Evolutionary conservation across 495 filamentous ascomycete species (phyloP), one percentile per base, ranked within the genome.

Genomic region (Lasiosphaeria miniovina): DNA sequence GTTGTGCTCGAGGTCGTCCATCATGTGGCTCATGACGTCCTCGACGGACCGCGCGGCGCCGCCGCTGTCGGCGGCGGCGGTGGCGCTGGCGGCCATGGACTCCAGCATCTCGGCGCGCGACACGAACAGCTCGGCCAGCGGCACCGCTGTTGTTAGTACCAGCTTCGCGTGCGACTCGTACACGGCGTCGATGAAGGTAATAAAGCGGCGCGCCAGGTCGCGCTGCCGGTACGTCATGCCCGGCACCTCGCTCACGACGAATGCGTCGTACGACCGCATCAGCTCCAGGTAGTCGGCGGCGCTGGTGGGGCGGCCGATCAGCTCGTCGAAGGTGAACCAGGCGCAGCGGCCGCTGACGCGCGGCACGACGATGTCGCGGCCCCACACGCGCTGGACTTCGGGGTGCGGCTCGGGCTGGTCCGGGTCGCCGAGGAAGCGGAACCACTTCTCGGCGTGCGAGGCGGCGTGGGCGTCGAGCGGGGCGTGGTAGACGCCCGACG

Each of bases 281-380:
- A 98, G 79, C 74, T 98, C 94, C 12, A 98, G 77, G 70, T 96
- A 98, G 77, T 98, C 94, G 12, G 95, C 94, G 1, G 95, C 95
- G 43, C 90, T 88, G 7, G 88, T 95, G 3, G 95, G 90, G 40
- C 82, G 76, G 12, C 92, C 90, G 67, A 97, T 94, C 40, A 98
- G 77, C 68, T 98, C 89, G 60, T 91, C 76, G 69, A 98, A 98
- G 0, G 84, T 89, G 75, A 96, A 98, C 77, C 85, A 87, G 4
- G 93, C 93, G 40, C 90, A 91, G 53, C 83, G 86, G 31, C 95
- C 94, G 66, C 90, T 95, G 14, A 93, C 95, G 61, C 83, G 79
- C 9, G 94, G 93, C 0, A 98, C 94, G 31, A 86, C 67, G 61
- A 98, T 91, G 46, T 92, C 87, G 51, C 94, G 84, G 33, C 95